Percentiles rank a stretch among this genome's conserved stretches.
Conservation (phyloP, 2,329 filamentous ascomycete species). For the Grosmannia clavigera region DNA sequence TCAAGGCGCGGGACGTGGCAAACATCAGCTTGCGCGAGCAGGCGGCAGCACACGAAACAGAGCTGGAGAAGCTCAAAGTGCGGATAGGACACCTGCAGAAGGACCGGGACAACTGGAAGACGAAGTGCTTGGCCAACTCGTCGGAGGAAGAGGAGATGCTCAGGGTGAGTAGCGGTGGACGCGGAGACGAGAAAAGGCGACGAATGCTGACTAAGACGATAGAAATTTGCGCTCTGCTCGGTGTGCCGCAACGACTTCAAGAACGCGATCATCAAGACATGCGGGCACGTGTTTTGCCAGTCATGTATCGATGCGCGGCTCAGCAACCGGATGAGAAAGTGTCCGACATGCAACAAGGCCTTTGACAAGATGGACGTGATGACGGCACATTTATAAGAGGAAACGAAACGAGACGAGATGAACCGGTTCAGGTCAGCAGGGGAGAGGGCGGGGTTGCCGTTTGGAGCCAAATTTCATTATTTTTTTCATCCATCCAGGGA, state of each 20-base stretch:
- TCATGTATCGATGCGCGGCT: constrained; percentile 83
- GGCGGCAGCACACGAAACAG: constrained; percentile 52
- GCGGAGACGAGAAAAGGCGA: no score
- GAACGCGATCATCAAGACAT: constrained; percentile 84
- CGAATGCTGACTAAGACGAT: constrained; percentile 21
- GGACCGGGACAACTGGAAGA: constrained; percentile 59
- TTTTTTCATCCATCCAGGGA: neutral
- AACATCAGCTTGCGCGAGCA: constrained; percentile 39
- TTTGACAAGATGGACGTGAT: constrained; percentile 90
- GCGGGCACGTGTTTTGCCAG: constrained; percentile 89
- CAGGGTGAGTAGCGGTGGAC: constrained; percentile 48
- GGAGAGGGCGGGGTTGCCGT: neutral
- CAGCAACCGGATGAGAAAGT: constrained; percentile 83
- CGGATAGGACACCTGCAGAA: constrained; percentile 69
- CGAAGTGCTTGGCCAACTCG: constrained; percentile 67
- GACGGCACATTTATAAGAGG: constrained; percentile 42
- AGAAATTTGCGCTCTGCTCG: constrained; percentile 74
- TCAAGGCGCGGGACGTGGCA: constrained; percentile 62
- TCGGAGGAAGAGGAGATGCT: constrained; percentile 76
- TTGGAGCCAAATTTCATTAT: neutral
- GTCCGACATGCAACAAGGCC: constrained; percentile 81
- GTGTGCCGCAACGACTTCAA: constrained; percentile 92
- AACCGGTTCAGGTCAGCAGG: no score
- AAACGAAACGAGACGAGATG: neutral
- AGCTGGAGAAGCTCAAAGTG: constrained; percentile 68